Base-by-base conservation (phyloP, 2,329 filamentous ascomycete genomes). In the Aspergillus amoenus region DNA sequence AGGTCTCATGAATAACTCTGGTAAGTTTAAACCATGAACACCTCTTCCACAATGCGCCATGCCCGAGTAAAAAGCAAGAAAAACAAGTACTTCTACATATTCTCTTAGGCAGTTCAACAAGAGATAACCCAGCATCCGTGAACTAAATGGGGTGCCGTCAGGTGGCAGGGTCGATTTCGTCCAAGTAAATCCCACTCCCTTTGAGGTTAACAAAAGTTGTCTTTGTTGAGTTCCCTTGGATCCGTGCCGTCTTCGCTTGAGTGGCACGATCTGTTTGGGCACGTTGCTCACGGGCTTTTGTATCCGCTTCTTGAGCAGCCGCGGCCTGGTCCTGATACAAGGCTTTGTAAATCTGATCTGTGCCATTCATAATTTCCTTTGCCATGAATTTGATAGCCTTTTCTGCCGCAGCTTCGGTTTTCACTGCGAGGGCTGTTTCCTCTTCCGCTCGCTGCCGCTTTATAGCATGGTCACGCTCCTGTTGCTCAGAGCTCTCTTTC, bases 151-250 rank as follows among this genome's bases (percentile, higher is more conserved):
- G 44, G 37, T 8, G 27, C 21, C 17, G 18, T 55, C 50, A 61
- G 21, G 22, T 15, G 9, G 47, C 45, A 18, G 61, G 49, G 21
- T 64, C 58, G 52, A 64, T 58, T 48, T 70, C 70, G 44, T 70
- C 69, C 59, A 72, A 61, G 57, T 73, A 75, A 49, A 73, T 57
- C 2, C 67, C 68, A 53, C 60, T 68, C 18, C 70, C 68, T 42
- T 68, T 72, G 9, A 74, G 58, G 60, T 64, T 72, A 12, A 68
- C 65, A 56, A 64, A 63, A 0, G 61, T 60, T 12, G 66, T 55
- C 4, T 61, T 60, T 17, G 54, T 63, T 5, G 70, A 67, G 17
- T 65, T 61, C 15, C 63, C 62, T 55, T 69, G 65, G 39, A 75
- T 70, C 52, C 65, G 62, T 3, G 58, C 59, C 0, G 60, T 68